Base-by-base conservation (phyloP, 2,329 filamentous ascomycete genomes). In the Aspergillus calidoustus region DNA sequence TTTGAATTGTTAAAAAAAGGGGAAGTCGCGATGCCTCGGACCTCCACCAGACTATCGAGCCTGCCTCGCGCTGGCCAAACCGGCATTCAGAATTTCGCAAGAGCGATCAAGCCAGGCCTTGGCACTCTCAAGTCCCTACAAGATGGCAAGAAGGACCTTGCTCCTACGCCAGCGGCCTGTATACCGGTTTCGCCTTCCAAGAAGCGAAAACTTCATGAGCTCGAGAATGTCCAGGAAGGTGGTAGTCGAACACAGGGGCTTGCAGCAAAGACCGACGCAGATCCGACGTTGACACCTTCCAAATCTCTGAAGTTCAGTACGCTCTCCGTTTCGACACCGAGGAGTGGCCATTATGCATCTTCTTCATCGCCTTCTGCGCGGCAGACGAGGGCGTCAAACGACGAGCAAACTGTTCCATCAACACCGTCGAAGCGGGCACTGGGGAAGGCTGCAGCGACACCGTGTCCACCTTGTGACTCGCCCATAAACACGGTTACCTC, bases 61-160 rank as follows among this genome's bases (percentile, higher is more conserved):
- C 72, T 76, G 67, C 70, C 73, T 52, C 68, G 69, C 58, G 67
- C 44, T 62, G 22, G 25, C 17, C 76, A 77, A 64, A 66, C 68
- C 75, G 82, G 74, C 69, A 79, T 83, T 51, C 76, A 77, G 65
- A 72, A 71, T 60, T 83, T 82, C 65, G 73, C 79, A 61, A 77
- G 74, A 66, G 70, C 81, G 60, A 78, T 77, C 50, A 82, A 83
- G 66, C 74, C 79, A 44, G 74, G 74, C 6, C 61, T 72, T 19
- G 17, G 28, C 7, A 38, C 65, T 7, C 43, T 43, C 4, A 49
- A 57, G 19, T 60, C 60, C 5, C n/a, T 57, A n/a, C 47, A 31
- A 17, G 68, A 75, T 17, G 65, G 66, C 4, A 76, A 77, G 59
- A 77, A 79, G 62, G 68, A 54, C 28, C 28, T 53, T 31, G 15